Percentiles rank a stretch among this genome's conserved stretches.
Conservation (phyloP, 2,329 filamentous ascomycete species). For the Aspergillus neoniger region DNA sequence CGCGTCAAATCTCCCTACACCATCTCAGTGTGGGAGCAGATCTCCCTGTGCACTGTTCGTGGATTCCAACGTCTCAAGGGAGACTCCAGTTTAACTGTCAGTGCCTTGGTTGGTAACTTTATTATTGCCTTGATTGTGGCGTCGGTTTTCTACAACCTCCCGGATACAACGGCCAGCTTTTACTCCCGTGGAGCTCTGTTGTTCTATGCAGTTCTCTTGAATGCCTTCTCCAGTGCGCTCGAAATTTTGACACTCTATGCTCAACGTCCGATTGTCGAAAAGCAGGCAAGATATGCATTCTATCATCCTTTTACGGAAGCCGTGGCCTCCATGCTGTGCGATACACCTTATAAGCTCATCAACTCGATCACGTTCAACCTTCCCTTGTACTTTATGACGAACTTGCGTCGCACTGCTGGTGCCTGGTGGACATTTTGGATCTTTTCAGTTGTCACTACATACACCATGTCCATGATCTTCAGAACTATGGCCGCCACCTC, state of each 20-base stretch:
- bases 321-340: constrained; percentile 12
- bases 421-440: constrained; percentile 83
- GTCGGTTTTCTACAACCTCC: constrained; percentile 76
- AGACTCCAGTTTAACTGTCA: constrained; percentile 71
- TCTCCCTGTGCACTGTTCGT: constrained; percentile 74
- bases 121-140: constrained; percentile 73
- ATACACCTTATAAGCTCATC: constrained; percentile 71
- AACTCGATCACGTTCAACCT: constrained; percentile 76
- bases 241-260: constrained; percentile 47
- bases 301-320: constrained; percentile 19
- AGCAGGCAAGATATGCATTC: constrained; percentile 19
- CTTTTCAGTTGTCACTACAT: constrained; percentile 68
- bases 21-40: constrained; percentile 71
- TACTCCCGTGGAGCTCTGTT: constrained; percentile 73
- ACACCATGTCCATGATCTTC: constrained; percentile 82
- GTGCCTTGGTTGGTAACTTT: constrained; percentile 65
- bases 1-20: constrained; percentile 77
- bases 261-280: constrained; percentile 21
- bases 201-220: constrained; percentile 83
- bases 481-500: constrained; percentile 74
- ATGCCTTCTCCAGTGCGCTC: constrained; percentile 74
- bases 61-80: constrained; percentile 72
- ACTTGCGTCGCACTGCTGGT: constrained; percentile 69
- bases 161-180: constrained; percentile 66
- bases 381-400: constrained; percentile 80